Evolutionary conservation across 352 stramenopile genomes (phyloP), one percentile per base, ranked within the genome.

Genomic region (Pythium utonaiense): DNA sequence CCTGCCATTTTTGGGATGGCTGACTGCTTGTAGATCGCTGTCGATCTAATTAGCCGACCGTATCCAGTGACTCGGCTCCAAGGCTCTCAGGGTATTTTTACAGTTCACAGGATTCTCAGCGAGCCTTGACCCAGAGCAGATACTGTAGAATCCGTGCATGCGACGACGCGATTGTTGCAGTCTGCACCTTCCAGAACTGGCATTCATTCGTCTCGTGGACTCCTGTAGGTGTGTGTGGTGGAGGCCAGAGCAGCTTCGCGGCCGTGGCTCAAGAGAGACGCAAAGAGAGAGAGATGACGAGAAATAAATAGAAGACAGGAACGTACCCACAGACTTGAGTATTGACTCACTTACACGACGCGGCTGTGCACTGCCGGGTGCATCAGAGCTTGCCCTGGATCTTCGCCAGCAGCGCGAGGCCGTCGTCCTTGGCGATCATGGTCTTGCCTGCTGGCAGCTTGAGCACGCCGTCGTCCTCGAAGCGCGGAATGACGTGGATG

Each of bases 401-500:
- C 69, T 93, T 86, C 25, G 66, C 54, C 52, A 92, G 70, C 66
- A 92, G 74, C 33, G 74, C 74, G 14, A 60, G 28, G 19, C 70
- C 85, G 41, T 88, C 79, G 14, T 85, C 80, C 62, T 82, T 78
- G 48, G 62, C 60, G 61, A 95, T 80, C 83, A 91, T 91, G 10
- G 52, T 49, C 33, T 76, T 53, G 19, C 76, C 73, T 2, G 66
- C 68, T 1, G 85, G 81, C 16, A 95, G 49, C 56, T 68, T 66
- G 19, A 95, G 59, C 53, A 91, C 58, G 8, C 66, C 70, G 64
- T 95, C 83, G 53, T 66, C 60, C 1, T 81, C 64, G 40, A 86
- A 91, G 57, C 83, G 85, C 3, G 83, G 83, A 58, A 93, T 82
- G 47, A 95, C 85, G 70, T 95, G 85, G 36, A 91, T 75, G 47